Base-by-base conservation (phyloP, 192 early-diverging fungal genomes). In the Backusella mclennaniae region DNA sequence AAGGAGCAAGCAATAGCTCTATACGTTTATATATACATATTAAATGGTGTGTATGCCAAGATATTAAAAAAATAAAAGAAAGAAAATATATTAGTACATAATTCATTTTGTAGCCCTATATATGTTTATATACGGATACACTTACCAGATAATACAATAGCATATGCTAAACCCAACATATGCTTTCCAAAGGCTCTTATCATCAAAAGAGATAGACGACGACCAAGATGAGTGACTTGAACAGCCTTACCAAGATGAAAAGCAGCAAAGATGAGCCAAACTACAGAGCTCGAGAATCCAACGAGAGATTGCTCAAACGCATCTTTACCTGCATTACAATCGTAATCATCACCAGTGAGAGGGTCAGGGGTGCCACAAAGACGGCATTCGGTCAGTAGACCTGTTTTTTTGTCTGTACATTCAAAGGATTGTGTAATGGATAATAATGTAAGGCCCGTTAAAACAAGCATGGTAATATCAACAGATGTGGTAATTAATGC, bases 251-350 rank as follows among this genome's bases (percentile, higher is more conserved):
- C 93, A 9, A 94, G 83, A 79, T 94, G 91, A 66, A 94, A 94
- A 1, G 93, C 92, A n/a, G 82, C 84, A 75, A 92, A 89, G 5
- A 93, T 89, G 3, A 93, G 85, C 91, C 91, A 93, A 6, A 87
- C 77, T 3, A 93, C 80, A 5, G 85, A 86, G 66, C 88, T 88
- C 4, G 88, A 86, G 71, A 92, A 93, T 0, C 92, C 91, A 9
- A 82, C 83, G 7, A 91, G 78, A 0, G 89, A 87, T 29, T 87
- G 86, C 9, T 89, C 79, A 76, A 92, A 92, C 36, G 90, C 84
- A 44, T 87, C 86, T 23, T 86, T 85, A 21, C 85, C 78, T 1
- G 82, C 86, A 35, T 87, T 82, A 73, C 91, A 92, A 26, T 86
- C 83, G 83, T 85, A 88, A 1, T 71, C n/a, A 6, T 69, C 67